These are phyloP conservation scores for Dichotomocladium elegans DNA, from an alignment of 371 early-diverging fungal species.

Conservation along the genomic window DNA sequence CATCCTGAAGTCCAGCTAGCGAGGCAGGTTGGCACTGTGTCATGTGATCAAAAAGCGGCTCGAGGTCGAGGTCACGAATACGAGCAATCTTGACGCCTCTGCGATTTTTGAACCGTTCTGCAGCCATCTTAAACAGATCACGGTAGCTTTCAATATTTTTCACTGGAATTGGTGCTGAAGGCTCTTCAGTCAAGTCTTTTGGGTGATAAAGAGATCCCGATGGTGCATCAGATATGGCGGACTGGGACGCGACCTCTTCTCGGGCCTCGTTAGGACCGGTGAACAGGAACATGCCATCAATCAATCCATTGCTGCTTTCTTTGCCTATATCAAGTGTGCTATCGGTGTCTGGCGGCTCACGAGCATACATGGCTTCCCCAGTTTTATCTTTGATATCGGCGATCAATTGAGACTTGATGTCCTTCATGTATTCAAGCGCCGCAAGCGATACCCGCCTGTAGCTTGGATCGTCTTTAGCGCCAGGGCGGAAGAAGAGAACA, in stretches of 20 bases:
- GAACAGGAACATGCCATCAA: too few relatives aligned
- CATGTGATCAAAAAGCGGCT: conserved; percentile 3
- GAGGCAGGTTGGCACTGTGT: neutral
- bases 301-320: too few relatives aligned
- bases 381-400: neutral
- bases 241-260: too few relatives aligned
- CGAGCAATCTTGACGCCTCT: too few relatives aligned
- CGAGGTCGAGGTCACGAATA: neutral
- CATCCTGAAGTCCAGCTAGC: neutral
- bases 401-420: conserved; percentile 1
- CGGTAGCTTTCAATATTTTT: neutral
- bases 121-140: too few relatives aligned
- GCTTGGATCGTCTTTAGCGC: conserved; percentile 5
- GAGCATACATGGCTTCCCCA: neutral
- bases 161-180: too few relatives aligned
- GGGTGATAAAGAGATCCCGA: too few relatives aligned
- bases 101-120: too few relatives aligned
- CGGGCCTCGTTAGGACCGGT: too few relatives aligned
- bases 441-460: conserved; percentile 4
- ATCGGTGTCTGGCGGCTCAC: conserved; percentile 7
- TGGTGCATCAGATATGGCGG: too few relatives aligned
- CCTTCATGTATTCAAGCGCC: conserved; percentile 6
- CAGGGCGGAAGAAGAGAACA: conserved; percentile 10
- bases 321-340: too few relatives aligned
- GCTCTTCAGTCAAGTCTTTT: too few relatives aligned